Percentiles rank a stretch among this genome's conserved stretches.
phyloP scores from a whole-genome alignment of 768 basidiomycete genomes.

The Lactarius hatsudake region DNA sequence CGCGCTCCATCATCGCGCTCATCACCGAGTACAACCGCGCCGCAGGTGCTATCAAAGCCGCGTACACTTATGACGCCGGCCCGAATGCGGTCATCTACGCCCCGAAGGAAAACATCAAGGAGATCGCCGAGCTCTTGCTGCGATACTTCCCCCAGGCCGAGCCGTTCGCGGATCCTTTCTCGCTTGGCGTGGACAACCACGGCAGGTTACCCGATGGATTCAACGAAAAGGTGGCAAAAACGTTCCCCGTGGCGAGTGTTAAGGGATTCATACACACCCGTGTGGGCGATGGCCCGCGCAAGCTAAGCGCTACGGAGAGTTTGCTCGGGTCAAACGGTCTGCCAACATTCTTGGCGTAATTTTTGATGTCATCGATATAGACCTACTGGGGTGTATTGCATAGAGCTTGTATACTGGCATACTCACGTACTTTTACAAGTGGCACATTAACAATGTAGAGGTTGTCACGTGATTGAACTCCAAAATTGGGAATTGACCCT shows the following conservation, averaged over 20 bases:
- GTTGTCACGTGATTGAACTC: not conserved
- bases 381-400: not conserved
- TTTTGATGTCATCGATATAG: not conserved
- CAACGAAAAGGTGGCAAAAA: slow-evolving; percentile 72
- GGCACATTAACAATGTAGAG: no score
- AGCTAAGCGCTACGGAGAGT: slow-evolving; percentile 57
- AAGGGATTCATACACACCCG: slow-evolving; percentile 88
- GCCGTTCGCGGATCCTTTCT: slow-evolving; percentile 74
- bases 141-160: slow-evolving; percentile 86
- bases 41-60: slow-evolving; percentile 70
- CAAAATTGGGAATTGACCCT: not conserved
- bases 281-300: slow-evolving; percentile 89
- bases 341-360: slow-evolving; percentile 53
- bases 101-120: slow-evolving; percentile 67
- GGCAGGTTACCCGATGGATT: slow-evolving; percentile 67
- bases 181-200: slow-evolving; percentile 42
- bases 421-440: not conserved
- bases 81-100: slow-evolving; percentile 99
- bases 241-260: slow-evolving; percentile 72
- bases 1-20: slow-evolving; percentile 85
- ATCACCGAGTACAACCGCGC: slow-evolving; percentile 92
- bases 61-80: slow-evolving; percentile 99
- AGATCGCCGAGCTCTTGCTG: slow-evolving; percentile 73
- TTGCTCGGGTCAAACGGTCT: slow-evolving; percentile 68
- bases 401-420: slow-evolving; percentile 6